A percentile compares a stretch with the other conserved stretches of the same genome.
Evolutionary conservation across 108 stramenopile species (phyloP).

Genomic region (Skeletonema tropicum): DNA sequence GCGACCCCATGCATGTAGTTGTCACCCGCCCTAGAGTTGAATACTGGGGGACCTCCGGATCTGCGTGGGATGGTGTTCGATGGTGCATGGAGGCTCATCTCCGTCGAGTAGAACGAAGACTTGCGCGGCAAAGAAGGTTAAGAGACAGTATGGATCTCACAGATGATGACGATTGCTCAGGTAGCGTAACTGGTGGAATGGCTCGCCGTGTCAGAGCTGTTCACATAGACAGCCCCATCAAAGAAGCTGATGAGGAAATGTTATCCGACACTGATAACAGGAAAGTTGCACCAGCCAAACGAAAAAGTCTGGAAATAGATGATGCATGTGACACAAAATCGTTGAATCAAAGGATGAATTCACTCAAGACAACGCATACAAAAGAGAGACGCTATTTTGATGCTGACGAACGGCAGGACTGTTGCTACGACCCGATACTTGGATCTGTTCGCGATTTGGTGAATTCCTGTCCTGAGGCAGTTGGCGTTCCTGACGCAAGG

Average conservation of each 20-base stretch:
- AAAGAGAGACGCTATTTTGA: constrained; percentile 21
- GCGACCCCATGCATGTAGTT: background rate
- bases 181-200: constrained; percentile 1
- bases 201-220: constrained; percentile 14
- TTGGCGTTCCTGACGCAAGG: constrained; percentile 67
- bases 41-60: constrained; percentile 25
- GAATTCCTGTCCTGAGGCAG: constrained; percentile 66
- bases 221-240: constrained; percentile 6
- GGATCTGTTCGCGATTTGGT: constrained; percentile 51
- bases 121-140: constrained; percentile 19
- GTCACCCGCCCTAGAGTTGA: constrained; percentile 14
- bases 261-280: constrained; percentile 7
- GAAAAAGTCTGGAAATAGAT: constrained; percentile 18
- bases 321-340: background rate
- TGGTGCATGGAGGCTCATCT: constrained; percentile 45
- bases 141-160: constrained; percentile 1
- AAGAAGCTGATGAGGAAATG: constrained; percentile 12
- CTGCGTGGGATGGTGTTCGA: constrained; percentile 38
- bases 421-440: constrained; percentile 30
- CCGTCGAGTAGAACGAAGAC: constrained; percentile 27
- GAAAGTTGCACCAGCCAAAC: constrained; percentile 14
- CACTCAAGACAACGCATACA: background rate
- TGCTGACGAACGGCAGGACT: constrained; percentile 33
- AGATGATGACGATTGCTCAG: constrained; percentile 3
- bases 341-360: background rate